phyloP scores from a whole-genome alignment of 2,329 filamentous ascomycete species.

The Paraphoma sp. region DNA sequence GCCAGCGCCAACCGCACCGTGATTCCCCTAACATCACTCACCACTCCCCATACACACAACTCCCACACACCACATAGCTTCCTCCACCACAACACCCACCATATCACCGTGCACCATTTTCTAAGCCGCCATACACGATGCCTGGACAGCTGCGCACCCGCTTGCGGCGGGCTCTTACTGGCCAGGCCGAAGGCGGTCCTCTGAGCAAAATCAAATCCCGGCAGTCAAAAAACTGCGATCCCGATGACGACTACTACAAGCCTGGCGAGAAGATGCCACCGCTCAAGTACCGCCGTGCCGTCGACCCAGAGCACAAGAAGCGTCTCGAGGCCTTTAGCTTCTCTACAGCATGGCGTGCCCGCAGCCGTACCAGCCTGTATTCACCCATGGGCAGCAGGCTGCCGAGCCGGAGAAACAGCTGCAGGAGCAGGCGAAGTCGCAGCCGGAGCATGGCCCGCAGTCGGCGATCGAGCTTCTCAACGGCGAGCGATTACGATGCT shows the following conservation, averaged over 20 bases:
- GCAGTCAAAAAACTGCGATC: constrained; percentile 43
- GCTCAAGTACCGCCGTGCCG: constrained; percentile 57
- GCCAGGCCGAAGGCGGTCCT: constrained; percentile 33
- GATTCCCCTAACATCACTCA: constrained; percentile 9
- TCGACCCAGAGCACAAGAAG: constrained; percentile 59
- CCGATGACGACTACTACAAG: constrained; percentile 56
- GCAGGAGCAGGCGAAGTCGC: constrained; percentile 37
- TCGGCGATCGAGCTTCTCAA: constrained; percentile 44
- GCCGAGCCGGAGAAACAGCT: constrained; percentile 50
- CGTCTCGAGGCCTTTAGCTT: constrained; percentile 57
- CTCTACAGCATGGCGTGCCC: constrained; percentile 54
- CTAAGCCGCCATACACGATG: constrained; percentile 41
- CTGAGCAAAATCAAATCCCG: constrained; percentile 33
- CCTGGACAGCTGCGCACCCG: constrained; percentile 52
- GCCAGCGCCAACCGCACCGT: constrained; percentile 10
- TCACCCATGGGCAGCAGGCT: constrained; percentile 57
- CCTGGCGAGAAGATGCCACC: constrained; percentile 60
- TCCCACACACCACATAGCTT: neutral
- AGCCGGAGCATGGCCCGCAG: constrained; percentile 36
- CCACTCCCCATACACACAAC: constrained; percentile 4
- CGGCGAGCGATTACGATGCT: constrained; percentile 42
- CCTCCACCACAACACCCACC: constrained; percentile 4
- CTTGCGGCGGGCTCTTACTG: constrained; percentile 53
- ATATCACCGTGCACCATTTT: neutral
- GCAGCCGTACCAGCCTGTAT: constrained; percentile 54